Percentiles rank a stretch among this genome's conserved stretches.
phyloP scores from a whole-genome alignment of 768 basidiomycete genomes.

The Amanita polypyramis region DNA sequence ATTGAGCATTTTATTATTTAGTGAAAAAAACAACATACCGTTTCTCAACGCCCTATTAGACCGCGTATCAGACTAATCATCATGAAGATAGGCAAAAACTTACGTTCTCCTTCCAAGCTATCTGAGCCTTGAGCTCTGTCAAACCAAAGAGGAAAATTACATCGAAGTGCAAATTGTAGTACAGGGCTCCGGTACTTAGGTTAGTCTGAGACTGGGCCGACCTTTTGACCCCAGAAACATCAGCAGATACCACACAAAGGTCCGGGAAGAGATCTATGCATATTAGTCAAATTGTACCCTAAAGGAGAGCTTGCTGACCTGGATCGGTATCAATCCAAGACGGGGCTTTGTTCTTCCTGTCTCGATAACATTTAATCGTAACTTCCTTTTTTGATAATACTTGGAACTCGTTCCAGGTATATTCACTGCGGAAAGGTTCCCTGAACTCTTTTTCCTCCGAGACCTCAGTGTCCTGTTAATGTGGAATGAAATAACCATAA shows the following conservation, averaged over 20 bases:
- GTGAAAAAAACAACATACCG: slow-evolving; percentile 7
- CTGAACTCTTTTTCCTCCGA: slow-evolving; percentile 16
- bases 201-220: slow-evolving; percentile 3
- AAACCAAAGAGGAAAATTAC: slow-evolving; percentile 28
- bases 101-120: too few species aligned
- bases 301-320: slow-evolving; percentile 2
- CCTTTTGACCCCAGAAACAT: slow-evolving; percentile 10
- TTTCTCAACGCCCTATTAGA: slow-evolving; percentile 14
- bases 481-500: neutral
- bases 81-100: too few species aligned
- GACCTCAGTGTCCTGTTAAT: slow-evolving; percentile 13
- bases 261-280: slow-evolving; percentile 12
- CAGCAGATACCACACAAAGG: slow-evolving; percentile 14
- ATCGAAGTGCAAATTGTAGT: slow-evolving; percentile 21
- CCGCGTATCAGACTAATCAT: too few species aligned
- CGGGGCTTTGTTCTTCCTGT: slow-evolving; percentile 9
- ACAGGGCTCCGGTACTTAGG: slow-evolving; percentile 3
- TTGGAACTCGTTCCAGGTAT: slow-evolving; percentile 7
- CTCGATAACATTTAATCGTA: too few species aligned
- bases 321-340: slow-evolving; percentile 15
- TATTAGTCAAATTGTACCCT: neutral
- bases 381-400: slow-evolving; percentile 5
- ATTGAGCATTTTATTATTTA: neutral
- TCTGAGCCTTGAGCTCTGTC: too few species aligned
- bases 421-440: slow-evolving; percentile 2